phyloP scores from a whole-genome alignment of 2,329 filamentous ascomycete species.

The Alternaria sp. region DNA sequence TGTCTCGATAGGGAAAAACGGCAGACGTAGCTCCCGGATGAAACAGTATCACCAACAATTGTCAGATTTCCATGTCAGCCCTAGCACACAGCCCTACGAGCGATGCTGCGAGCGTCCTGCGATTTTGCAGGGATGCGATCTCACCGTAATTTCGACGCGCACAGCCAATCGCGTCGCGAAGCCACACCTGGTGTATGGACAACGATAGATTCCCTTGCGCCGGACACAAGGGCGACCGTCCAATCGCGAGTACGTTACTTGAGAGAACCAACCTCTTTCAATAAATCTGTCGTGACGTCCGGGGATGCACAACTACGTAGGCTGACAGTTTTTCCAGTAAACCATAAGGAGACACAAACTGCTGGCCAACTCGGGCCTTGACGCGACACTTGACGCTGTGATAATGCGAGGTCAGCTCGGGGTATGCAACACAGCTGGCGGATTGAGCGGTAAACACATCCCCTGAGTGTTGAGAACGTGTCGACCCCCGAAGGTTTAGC shows the following conservation, averaged over 20 bases:
- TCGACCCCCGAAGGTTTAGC: no score
- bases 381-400: neutral
- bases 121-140: constrained; percentile 22
- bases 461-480: neutral
- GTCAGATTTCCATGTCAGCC: constrained; percentile 17
- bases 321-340: neutral
- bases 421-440: neutral
- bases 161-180: neutral
- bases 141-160: constrained; percentile 28
- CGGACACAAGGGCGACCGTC: neutral
- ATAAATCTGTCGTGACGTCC: neutral
- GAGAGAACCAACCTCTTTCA: neutral
- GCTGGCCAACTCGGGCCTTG: neutral
- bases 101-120: constrained; percentile 10
- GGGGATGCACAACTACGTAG: neutral
- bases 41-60: neutral
- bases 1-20: neutral
- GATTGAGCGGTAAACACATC: constrained; percentile 8
- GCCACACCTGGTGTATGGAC: neutral
- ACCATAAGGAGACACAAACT: neutral
- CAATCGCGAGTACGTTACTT: neutral
- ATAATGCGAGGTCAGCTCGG: neutral
- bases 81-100: constrained; percentile 34
- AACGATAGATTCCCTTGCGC: neutral
- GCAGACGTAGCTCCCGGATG: neutral